Base-by-base conservation (phyloP, 2,329 filamentous ascomycete species). In the Aaosphaeria pasadenensis region DNA sequence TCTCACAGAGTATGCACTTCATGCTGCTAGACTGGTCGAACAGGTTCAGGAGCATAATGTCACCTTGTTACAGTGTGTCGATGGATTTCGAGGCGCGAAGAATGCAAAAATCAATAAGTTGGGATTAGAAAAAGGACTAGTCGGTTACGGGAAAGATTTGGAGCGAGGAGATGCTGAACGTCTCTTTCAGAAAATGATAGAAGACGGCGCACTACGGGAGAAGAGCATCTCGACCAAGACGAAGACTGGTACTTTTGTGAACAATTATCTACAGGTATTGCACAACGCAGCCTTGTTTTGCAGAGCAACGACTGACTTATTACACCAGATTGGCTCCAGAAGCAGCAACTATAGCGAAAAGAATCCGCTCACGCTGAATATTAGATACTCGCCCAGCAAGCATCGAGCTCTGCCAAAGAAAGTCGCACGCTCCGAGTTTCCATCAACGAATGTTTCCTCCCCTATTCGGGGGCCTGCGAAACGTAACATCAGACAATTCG, bases 91-190 rank as follows among this genome's bases (percentile, higher is more conserved):
- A 53, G 94, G 91, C 5, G 84, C 80, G 49, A 82, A 79, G 51
- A 81, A 77, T 49, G 82, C 81, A 50, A 81, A 81, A 48, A 74
- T 82, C 39, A 78, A 81, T 38, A 74, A 78, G 11, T 75, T 81
- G 35, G 60, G 70, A 5, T 54, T 82, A 7, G 70, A 11, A 7
- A 3, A 11, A 9, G 28, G 80, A 13, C 81, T 85, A 49, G 85
- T 66, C 57, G 90, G 89, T 11, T 78, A 80, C 39, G 91, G 88
- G 11, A 83, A 80, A 52, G 75, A 82, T 11, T 72, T 95, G 57
- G 85, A 87, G 49, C 84, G 87, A 59, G 83, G 85, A 33, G 89
- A 95, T 61, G 79, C 91, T 9, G 88, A 96, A 63, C 85, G 91
- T 36, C 77, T 97, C n/a, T 89, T 96, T 59, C 84, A 89, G 62